These are phyloP conservation scores for Helicostylum pulchrum DNA, from an alignment of 192 early-diverging fungal genomes.

Conservation along the genomic window DNA sequence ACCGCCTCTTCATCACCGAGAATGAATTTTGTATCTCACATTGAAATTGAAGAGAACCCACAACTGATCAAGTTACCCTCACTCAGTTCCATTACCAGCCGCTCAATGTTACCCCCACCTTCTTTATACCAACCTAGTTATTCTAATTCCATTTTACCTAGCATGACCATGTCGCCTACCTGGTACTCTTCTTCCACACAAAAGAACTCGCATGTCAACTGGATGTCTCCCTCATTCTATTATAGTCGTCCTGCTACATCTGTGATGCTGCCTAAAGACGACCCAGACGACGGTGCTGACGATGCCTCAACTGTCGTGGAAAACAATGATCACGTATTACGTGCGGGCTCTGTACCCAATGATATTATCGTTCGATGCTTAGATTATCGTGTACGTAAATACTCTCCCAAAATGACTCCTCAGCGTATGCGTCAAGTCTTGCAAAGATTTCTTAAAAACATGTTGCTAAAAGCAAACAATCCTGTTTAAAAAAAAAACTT, in stretches of 20 bases:
- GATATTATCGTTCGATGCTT: conserved; percentile 31
- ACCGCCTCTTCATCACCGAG: not conserved
- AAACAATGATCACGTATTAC: not conserved
- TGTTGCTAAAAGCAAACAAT: conserved; percentile 25
- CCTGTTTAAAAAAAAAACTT: not conserved
- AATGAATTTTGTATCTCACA: conserved; percentile 10
- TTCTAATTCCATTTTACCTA: conserved; percentile 25
- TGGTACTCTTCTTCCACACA: conserved; percentile 36
- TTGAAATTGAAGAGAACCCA: conserved; percentile 11
- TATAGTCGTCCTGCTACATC: conserved; percentile 31
- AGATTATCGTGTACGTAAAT: conserved; percentile 28
- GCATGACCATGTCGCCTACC: conserved; percentile 36
- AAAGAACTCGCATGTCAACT: conserved; percentile 25
- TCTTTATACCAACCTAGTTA: conserved; percentile 29
- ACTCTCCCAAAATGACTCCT: conserved; percentile 34
- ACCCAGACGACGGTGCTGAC: no score
- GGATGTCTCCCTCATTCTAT: conserved; percentile 41
- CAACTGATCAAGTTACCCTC: not conserved
- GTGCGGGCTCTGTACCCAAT: conserved; percentile 3
- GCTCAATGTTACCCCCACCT: conserved; percentile 7
- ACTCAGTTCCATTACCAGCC: not conserved
- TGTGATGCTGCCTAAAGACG: conserved; percentile 24
- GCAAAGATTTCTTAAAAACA: conserved; percentile 35
- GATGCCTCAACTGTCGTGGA: not conserved
- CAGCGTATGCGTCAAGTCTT: conserved; percentile 30